phyloP scores from a whole-genome alignment of 495 filamentous ascomycete genomes.

The Lichenothelia convexa region DNA sequence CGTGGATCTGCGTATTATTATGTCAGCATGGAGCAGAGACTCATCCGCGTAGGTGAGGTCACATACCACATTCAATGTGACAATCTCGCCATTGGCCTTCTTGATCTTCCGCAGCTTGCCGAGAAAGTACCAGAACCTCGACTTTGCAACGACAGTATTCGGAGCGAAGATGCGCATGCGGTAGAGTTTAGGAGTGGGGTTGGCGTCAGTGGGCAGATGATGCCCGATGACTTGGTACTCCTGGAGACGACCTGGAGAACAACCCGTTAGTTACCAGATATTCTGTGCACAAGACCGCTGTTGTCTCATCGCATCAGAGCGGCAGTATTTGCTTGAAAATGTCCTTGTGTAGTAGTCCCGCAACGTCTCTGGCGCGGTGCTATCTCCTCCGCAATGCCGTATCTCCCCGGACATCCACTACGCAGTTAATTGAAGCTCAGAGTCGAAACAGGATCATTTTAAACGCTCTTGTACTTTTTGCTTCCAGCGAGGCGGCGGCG shows the following conservation, averaged over 20 bases:
- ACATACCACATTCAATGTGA: constrained; percentile 86
- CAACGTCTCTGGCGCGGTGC: no score
- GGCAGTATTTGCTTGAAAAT: not conserved
- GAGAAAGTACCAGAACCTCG: constrained; percentile 99
- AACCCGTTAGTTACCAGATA: not conserved
- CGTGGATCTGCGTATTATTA: constrained; percentile 49
- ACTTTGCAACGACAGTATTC: constrained; percentile 95
- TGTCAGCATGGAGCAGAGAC: not conserved
- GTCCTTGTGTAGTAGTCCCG: no score
- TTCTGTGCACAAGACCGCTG: no score
- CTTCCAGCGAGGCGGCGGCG: no score
- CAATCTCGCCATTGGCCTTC: constrained; percentile 99
- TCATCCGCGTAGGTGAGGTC: not conserved
- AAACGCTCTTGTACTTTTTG: no score
- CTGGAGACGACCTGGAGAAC: constrained; percentile 69
- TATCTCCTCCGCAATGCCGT: no score
- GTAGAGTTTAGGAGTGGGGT: constrained; percentile 93
- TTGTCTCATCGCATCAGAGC: no score
- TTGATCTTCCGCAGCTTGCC: constrained; percentile 98
- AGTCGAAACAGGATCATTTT: no score
- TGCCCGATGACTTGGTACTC: constrained; percentile 99
- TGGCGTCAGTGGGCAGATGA: constrained; percentile 88
- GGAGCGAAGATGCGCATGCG: constrained; percentile 99
- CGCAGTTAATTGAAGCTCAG: no score
- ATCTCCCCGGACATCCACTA: no score